Percentiles rank a stretch among this genome's conserved stretches.
Evolutionary conservation across 116 monocot species (phyloP).

Genomic region (Trichopus zeylanicus): DNA sequence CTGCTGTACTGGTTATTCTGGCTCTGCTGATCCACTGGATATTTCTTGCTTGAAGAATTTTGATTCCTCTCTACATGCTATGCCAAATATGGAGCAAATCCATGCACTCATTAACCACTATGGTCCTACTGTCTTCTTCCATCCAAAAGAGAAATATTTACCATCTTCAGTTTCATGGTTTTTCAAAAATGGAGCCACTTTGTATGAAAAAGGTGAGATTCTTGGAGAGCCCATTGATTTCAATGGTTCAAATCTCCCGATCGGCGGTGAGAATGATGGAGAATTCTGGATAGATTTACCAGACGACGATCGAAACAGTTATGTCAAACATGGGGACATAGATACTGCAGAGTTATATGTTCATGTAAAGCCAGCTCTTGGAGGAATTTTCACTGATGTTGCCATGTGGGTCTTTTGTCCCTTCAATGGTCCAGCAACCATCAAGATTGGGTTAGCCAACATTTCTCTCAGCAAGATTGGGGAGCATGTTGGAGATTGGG

Average conservation of each 20-base stretch:
- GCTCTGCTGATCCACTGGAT: constrained; percentile 12
- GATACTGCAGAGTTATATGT: constrained; percentile 67
- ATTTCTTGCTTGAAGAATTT: constrained; percentile 65
- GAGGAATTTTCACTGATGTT: constrained; percentile 79
- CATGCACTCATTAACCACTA: constrained; percentile 69
- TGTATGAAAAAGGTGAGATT: constrained; percentile 29
- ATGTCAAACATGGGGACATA: constrained; percentile 47
- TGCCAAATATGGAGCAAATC: constrained; percentile 79
- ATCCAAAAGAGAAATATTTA: constrained; percentile 70
- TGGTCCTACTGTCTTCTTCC: constrained; percentile 84
- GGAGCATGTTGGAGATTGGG: constrained; percentile 85
- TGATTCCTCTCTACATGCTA: constrained; percentile 38
- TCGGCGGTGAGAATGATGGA: constrained; percentile 64
- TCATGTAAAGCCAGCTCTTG: constrained; percentile 76
- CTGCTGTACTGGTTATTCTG: constrained; percentile 31
- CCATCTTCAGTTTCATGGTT: constrained; percentile 91
- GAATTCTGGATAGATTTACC: constrained; percentile 89
- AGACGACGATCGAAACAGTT: constrained; percentile 21
- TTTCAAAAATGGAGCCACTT: constrained; percentile 67
- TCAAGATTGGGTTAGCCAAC: constrained; percentile 51
- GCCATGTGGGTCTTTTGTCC: constrained; percentile 94
- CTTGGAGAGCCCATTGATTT: constrained; percentile 38
- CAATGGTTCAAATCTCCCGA: constrained; percentile 64
- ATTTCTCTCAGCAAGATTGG: constrained; percentile 56
- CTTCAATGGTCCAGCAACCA: constrained; percentile 78